Evolutionary conservation across 352 stramenopile genomes (phyloP).

Genomic region (Phytophthora ramorum): DNA sequence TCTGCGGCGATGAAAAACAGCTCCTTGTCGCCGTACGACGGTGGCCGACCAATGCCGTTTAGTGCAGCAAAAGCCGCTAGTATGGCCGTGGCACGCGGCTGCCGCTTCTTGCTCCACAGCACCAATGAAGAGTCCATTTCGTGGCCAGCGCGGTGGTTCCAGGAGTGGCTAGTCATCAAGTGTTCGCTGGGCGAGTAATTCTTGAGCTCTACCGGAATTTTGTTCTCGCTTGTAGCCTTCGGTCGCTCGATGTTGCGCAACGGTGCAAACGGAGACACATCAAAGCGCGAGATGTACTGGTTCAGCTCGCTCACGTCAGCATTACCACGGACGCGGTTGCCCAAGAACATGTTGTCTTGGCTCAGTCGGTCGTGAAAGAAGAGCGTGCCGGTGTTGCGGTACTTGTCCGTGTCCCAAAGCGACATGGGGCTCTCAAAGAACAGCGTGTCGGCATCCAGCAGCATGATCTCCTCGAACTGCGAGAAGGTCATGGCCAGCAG

Average conservation of each 20-base stretch:
- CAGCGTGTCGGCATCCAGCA: conserved; percentile 70
- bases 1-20: conserved; percentile 80
- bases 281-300: conserved; percentile 62
- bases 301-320: conserved; percentile 46
- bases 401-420: conserved; percentile 66
- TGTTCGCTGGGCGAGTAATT: conserved; percentile 68
- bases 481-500: conserved; percentile 70
- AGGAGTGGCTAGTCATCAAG: conserved; percentile 62
- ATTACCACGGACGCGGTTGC: conserved; percentile 34
- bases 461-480: conserved; percentile 74
- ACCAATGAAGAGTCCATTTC: conserved; percentile 83
- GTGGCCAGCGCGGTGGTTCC: conserved; percentile 69
- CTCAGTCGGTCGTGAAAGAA: conserved; percentile 67
- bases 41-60: conserved; percentile 44
- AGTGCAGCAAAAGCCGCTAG: conserved; percentile 59
- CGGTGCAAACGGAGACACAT: conserved; percentile 48
- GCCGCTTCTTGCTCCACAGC: conserved; percentile 72
- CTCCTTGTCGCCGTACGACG: conserved; percentile 80
- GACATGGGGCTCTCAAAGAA: conserved; percentile 68
- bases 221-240: conserved; percentile 33
- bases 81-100: conserved; percentile 74
- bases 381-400: conserved; percentile 54
- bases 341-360: conserved; percentile 50
- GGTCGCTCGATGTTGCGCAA: conserved; percentile 44
- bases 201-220: conserved; percentile 28